These are phyloP conservation scores for Strobilomyces echinocephalus DNA, from an alignment of 768 basidiomycete species.

Conservation along the genomic window DNA sequence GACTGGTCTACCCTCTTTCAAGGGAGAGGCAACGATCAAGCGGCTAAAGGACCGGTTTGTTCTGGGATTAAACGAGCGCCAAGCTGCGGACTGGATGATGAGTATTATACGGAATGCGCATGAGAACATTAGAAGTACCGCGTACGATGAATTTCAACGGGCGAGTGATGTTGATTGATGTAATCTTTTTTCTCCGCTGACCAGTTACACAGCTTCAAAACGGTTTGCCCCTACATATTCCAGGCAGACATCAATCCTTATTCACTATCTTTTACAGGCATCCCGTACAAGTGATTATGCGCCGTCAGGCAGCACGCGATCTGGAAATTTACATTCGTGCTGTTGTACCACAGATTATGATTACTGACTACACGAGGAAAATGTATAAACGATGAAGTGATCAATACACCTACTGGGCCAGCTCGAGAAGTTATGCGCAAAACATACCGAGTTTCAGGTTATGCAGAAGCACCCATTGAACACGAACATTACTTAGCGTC, in stretches of 20 bases:
- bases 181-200: slow-evolving; percentile 5
- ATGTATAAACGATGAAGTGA: slow-evolving; percentile 14
- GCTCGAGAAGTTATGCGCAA: slow-evolving; percentile 20
- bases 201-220: slow-evolving; percentile 41
- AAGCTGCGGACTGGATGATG: slow-evolving; percentile 94
- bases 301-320: background rate
- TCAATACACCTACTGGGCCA: slow-evolving; percentile 15
- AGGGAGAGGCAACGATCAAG: slow-evolving; percentile 89
- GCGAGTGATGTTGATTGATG: slow-evolving; percentile 38
- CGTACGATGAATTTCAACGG: slow-evolving; percentile 94
- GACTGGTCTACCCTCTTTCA: slow-evolving; percentile 93
- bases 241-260: background rate
- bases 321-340: background rate
- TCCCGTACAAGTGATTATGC: slow-evolving; percentile 25
- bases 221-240: slow-evolving; percentile 28
- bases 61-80: slow-evolving; percentile 74
- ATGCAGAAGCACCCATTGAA: slow-evolving; percentile 5
- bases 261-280: slow-evolving; percentile 18
- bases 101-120: slow-evolving; percentile 85
- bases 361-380: background rate
- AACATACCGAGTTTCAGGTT: slow-evolving; percentile 7
- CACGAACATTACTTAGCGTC: background rate
- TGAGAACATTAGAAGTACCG: slow-evolving; percentile 89
- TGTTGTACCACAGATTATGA: background rate
- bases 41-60: slow-evolving; percentile 85